These are phyloP conservation scores for Achaetomium macrosporum DNA, from an alignment of 2,329 filamentous ascomycete genomes.

Conservation along the genomic window DNA sequence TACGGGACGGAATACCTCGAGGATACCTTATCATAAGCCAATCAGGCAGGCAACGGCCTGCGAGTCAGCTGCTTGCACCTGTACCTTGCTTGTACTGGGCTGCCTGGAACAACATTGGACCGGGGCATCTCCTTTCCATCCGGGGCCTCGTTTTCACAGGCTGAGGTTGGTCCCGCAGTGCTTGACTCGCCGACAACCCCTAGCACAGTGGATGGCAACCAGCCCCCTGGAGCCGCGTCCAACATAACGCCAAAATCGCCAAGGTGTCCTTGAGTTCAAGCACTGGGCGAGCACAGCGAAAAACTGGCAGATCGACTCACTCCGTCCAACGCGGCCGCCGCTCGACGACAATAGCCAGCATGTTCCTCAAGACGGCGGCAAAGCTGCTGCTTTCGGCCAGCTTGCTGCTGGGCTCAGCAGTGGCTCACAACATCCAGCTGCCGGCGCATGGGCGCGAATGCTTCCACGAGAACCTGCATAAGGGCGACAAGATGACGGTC, in stretches of 20 bases:
- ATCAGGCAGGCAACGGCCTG: slow-evolving; percentile 1
- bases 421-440: slow-evolving; percentile 93
- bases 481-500: slow-evolving; percentile 96
- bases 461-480: slow-evolving; percentile 90
- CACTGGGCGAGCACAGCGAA: too few relatives aligned
- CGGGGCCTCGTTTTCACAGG: slow-evolving; percentile 10
- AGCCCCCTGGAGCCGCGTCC: slow-evolving; percentile 3
- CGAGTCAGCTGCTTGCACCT: background rate
- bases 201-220: background rate
- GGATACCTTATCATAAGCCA: slow-evolving; percentile 14
- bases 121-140: slow-evolving; percentile 9
- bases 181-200: background rate
- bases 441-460: slow-evolving; percentile 91
- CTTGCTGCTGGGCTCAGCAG: slow-evolving; percentile 54
- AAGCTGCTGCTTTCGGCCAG: slow-evolving; percentile 41
- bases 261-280: slow-evolving; percentile 21
- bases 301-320: background rate
- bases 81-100: slow-evolving; percentile 16
- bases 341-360: slow-evolving; percentile 25
- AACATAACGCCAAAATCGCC: slow-evolving; percentile 20
- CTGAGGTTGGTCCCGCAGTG: slow-evolving; percentile 1
- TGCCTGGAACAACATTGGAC: slow-evolving; percentile 23
- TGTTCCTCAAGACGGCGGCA: slow-evolving; percentile 39
- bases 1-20: too few relatives aligned
- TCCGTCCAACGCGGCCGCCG: slow-evolving; percentile 6